Conservation (phyloP, 108 stramenopile species). For the Nitzschia sp. region DNA sequence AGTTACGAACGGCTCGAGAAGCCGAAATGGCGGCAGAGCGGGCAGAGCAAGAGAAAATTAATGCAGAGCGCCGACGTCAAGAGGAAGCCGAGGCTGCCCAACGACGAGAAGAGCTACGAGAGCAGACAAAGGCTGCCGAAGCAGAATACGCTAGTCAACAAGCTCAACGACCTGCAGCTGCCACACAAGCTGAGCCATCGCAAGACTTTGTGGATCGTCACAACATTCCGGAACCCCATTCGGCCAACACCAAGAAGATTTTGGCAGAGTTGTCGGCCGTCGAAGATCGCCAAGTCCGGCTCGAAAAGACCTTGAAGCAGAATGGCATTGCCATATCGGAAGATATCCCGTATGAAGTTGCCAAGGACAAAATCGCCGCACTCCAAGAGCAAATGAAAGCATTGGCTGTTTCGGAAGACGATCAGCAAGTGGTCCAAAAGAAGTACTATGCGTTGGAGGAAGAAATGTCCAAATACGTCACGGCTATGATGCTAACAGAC, state of each 20-base stretch:
- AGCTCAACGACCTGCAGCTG: not conserved
- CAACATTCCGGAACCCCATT: slow-evolving; percentile 23
- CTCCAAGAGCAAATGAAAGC: slow-evolving; percentile 35
- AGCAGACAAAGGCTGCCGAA: slow-evolving; percentile 5
- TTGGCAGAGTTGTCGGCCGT: slow-evolving; percentile 15
- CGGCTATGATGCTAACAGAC: slow-evolving; percentile 41
- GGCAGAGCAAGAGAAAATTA: not conserved
- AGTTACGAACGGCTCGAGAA: slow-evolving; percentile 1
- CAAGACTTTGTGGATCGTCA: slow-evolving; percentile 22
- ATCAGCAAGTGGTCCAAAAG: slow-evolving; percentile 27
- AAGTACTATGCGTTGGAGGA: slow-evolving; percentile 40
- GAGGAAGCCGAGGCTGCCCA: not conserved
- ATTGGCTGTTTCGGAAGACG: slow-evolving; percentile 11
- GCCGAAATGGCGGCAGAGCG: slow-evolving; percentile 1
- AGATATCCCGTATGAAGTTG: slow-evolving; percentile 47
- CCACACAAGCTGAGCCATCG: not conserved
- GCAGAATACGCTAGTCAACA: not conserved
- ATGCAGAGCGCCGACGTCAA: slow-evolving; percentile 2
- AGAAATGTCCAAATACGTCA: slow-evolving; percentile 41
- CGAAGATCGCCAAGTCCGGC: slow-evolving; percentile 21
- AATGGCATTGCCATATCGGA: slow-evolving; percentile 33
- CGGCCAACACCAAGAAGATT: slow-evolving; percentile 34
- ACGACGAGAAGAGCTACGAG: not conserved
- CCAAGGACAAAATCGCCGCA: slow-evolving; percentile 37
- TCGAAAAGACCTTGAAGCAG: slow-evolving; percentile 30